phyloP scores from a whole-genome alignment of 1,284 basidiomycete genomes.

The Xerocomus cyaneibrunnescens region DNA sequence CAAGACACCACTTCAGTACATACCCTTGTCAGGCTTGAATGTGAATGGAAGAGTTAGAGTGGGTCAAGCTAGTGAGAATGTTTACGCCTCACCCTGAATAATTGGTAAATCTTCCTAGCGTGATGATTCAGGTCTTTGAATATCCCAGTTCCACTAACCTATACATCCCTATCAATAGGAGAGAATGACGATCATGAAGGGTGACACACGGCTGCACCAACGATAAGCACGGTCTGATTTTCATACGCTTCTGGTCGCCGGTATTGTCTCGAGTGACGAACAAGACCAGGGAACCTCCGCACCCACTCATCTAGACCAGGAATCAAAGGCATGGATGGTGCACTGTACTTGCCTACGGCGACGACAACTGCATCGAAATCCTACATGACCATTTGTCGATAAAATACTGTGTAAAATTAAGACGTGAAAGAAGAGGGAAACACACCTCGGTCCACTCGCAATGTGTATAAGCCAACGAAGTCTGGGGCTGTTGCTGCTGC shows the following conservation, averaged over 20 bases:
- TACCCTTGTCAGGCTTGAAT: constrained; percentile 8
- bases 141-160: constrained; percentile 16
- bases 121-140: constrained; percentile 17
- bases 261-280: constrained; percentile 49
- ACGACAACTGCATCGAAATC: constrained; percentile 22
- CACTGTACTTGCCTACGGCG: constrained; percentile 14
- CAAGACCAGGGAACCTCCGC: constrained; percentile 34
- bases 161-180: neutral
- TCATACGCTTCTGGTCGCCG: constrained; percentile 40
- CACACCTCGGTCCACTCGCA: constrained; percentile 24
- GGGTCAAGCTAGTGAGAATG: neutral
- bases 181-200: neutral
- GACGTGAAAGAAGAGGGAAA: neutral
- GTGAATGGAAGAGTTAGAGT: neutral
- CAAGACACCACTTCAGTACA: neutral
- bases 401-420: neutral
- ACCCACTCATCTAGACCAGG: constrained; percentile 35
- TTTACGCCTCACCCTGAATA: constrained; percentile 12
- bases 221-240: constrained; percentile 45
- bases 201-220: constrained; percentile 38
- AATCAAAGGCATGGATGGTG: constrained; percentile 18
- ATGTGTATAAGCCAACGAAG: too few species aligned
- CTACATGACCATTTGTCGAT: neutral
- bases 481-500: too few species aligned
- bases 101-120: constrained; percentile 12